These are phyloP conservation scores for Aspergillus tamarii DNA, from an alignment of 2,329 filamentous ascomycete genomes.

Conservation along the genomic window DNA sequence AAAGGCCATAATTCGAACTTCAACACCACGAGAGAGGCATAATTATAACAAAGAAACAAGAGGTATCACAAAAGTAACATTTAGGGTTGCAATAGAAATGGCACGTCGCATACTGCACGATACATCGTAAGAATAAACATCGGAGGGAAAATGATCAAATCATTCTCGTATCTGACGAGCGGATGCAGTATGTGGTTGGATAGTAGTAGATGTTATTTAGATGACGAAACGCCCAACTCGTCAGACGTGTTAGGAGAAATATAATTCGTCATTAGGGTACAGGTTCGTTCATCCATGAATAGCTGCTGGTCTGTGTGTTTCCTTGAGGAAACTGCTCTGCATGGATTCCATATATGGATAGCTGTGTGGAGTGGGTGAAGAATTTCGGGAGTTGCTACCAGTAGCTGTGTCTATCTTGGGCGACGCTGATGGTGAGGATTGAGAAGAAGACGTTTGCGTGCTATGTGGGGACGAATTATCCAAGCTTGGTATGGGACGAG, in stretches of 20 bases:
- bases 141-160: not conserved
- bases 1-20: slow-evolving; percentile 24
- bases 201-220: slow-evolving; percentile 16
- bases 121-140: not conserved
- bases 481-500: not conserved
- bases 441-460: slow-evolving; percentile 14
- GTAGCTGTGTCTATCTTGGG: slow-evolving; percentile 27
- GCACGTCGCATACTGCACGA: not conserved
- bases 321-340: slow-evolving; percentile 28
- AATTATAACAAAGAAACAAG: slow-evolving; percentile 1
- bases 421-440: slow-evolving; percentile 30
- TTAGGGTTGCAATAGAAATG: not conserved
- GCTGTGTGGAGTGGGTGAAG: slow-evolving; percentile 26
- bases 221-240: slow-evolving; percentile 6
- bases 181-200: not conserved
- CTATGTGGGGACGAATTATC: not conserved
- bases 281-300: slow-evolving; percentile 31
- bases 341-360: slow-evolving; percentile 24
- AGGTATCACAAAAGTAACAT: slow-evolving; percentile 9
- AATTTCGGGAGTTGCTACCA: not conserved
- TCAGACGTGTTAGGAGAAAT: not conserved
- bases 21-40: slow-evolving; percentile 2
- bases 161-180: not conserved
- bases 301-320: slow-evolving; percentile 29
- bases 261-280: too few species aligned